These are phyloP conservation scores for Magnolia officinalis DNA, from an alignment of 164 flowering plant genomes.

Conservation along the genomic window DNA sequence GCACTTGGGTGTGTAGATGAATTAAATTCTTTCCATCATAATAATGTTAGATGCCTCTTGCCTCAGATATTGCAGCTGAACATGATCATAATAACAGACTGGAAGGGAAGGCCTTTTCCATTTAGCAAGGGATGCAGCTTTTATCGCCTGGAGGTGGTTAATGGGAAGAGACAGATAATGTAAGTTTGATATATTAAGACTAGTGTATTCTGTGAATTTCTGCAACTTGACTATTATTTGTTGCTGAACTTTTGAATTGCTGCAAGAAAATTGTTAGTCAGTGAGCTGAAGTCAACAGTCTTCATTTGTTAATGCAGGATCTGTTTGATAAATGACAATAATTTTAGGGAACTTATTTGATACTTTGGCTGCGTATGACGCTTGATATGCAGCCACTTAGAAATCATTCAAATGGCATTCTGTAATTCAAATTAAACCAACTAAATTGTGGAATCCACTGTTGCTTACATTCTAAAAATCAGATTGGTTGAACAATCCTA, in stretches of 20 bases:
- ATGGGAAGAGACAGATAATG: constrained; percentile 77
- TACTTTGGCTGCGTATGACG: too few species aligned
- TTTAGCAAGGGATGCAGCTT: constrained; percentile 98
- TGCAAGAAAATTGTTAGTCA: too few species aligned
- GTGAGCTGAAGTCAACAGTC: too few species aligned
- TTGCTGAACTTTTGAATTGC: not conserved
- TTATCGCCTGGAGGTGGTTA: constrained; percentile 54
- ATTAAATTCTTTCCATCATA: not conserved
- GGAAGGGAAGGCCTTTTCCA: constrained; percentile 85
- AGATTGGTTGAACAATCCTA: too few species aligned
- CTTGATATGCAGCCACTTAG: too few species aligned
- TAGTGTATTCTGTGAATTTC: not conserved
- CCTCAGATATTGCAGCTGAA: not conserved
- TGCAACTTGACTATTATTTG: not conserved
- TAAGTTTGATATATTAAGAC: constrained; percentile 31
- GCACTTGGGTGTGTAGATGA: constrained; percentile 65
- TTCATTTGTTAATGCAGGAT: too few species aligned
- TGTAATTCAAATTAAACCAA: too few species aligned
- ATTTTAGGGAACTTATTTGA: too few species aligned
- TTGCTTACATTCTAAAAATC: too few species aligned
- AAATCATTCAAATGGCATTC: too few species aligned
- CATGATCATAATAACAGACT: constrained; percentile 43
- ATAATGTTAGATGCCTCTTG: not conserved
- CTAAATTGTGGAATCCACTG: too few species aligned
- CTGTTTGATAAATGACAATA: too few species aligned